Conservation (phyloP, 352 stramenopile genomes). For the Phytophthora pisi region DNA sequence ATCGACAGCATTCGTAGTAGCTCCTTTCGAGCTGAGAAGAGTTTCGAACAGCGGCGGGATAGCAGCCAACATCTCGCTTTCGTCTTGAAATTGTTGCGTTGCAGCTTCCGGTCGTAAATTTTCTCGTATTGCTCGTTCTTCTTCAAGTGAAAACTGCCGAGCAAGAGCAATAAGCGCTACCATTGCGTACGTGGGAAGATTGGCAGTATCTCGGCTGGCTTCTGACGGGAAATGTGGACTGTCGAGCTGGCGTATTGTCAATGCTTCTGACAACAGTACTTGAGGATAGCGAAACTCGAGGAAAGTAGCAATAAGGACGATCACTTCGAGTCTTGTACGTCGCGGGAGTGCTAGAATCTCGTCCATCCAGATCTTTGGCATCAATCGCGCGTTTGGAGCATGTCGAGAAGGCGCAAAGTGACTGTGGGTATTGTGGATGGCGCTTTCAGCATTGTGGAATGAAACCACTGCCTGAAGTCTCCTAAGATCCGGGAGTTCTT, state of each 20-base stretch:
- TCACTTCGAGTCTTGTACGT: conserved; percentile 40
- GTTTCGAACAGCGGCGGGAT: conserved; percentile 52
- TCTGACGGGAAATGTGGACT: conserved; percentile 18
- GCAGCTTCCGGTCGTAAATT: conserved; percentile 5
- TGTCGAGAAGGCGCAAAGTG: conserved; percentile 51
- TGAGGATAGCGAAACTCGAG: conserved; percentile 51
- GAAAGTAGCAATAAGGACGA: conserved; percentile 39
- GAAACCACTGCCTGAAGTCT: conserved; percentile 44
- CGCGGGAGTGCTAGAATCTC: conserved; percentile 38
- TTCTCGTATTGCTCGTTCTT: conserved; percentile 21
- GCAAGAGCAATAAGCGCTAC: conserved; percentile 41
- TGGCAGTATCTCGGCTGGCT: conserved; percentile 41
- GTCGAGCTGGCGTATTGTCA: conserved; percentile 53
- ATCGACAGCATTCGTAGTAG: background rate
- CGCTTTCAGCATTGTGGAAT: conserved; percentile 55
- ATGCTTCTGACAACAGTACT: conserved; percentile 47
- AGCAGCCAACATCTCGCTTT: conserved; percentile 42
- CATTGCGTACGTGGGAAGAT: conserved; percentile 52
- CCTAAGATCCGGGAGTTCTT: conserved; percentile 35
- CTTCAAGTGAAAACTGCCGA: conserved; percentile 37
- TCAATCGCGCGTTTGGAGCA: conserved; percentile 31
- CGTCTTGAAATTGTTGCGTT: conserved; percentile 16
- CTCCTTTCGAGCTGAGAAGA: conserved; percentile 24
- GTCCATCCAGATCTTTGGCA: conserved; percentile 43
- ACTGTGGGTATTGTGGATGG: conserved; percentile 52